Evolutionary conservation across 306 rosid species (phyloP).

Genomic region (Begonia fuchsioides): DNA sequence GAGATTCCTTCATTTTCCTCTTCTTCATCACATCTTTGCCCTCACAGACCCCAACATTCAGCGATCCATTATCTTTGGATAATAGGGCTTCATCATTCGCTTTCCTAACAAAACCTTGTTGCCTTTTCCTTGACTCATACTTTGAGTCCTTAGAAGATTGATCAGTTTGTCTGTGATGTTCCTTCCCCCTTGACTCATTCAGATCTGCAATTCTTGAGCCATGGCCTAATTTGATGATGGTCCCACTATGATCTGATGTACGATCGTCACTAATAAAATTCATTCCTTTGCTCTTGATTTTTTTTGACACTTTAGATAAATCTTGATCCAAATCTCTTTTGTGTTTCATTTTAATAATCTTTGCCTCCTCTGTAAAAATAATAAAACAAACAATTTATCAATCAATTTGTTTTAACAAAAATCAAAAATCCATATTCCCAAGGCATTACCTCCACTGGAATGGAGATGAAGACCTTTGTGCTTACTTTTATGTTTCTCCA

Average conservation of each 20-base stretch:
- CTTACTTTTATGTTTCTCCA: constrained; percentile 33
- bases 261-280: constrained; percentile 41
- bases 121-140: constrained; percentile 23
- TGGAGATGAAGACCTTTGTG: constrained; percentile 35
- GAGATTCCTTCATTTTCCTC: constrained; percentile 34
- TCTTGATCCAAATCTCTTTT: constrained; percentile 54
- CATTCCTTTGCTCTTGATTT: constrained; percentile 35
- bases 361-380: constrained; percentile 43
- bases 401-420: constrained; percentile 9
- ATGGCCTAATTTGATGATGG: constrained; percentile 38
- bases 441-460: constrained; percentile 50
- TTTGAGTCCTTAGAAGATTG: constrained; percentile 47
- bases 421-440: constrained; percentile 1
- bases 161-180: constrained; percentile 25
- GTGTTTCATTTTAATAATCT: constrained; percentile 48
- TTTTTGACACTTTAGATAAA: constrained; percentile 57
- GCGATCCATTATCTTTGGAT: constrained; percentile 25
- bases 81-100: constrained; percentile 25
- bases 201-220: constrained; percentile 36
- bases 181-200: constrained; percentile 39
- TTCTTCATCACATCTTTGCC: constrained; percentile 35
- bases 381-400: constrained; percentile 12
- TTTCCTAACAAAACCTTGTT: constrained; percentile 29
- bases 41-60: constrained; percentile 33
- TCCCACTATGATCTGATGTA: constrained; percentile 35